phyloP scores from a whole-genome alignment of 2,329 filamentous ascomycete species.

The Aspergillus spinulosporus region DNA sequence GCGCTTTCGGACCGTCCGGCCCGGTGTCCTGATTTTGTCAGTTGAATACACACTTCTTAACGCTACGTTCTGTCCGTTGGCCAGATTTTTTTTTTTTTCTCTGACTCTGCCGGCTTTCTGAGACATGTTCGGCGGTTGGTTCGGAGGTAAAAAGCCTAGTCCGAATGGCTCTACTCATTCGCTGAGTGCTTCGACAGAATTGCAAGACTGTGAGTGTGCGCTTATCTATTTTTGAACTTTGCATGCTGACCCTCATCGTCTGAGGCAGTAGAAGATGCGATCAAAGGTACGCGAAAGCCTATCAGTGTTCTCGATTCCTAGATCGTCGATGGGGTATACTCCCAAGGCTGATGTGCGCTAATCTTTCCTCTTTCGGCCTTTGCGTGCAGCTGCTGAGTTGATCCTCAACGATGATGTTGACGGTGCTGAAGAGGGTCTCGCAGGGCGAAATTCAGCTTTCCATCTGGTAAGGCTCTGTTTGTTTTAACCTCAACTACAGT shows the following conservation, averaged over 20 bases:
- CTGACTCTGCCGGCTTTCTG: neutral
- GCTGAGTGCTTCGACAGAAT: constrained; percentile 58
- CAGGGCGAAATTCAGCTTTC: constrained; percentile 76
- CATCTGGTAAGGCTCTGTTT: constrained; percentile 60
- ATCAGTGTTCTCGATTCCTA: neutral
- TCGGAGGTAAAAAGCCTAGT: constrained; percentile 44
- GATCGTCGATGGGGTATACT: constrained; percentile 1
- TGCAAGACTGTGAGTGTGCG: constrained; percentile 48
- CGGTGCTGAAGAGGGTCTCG: constrained; percentile 71
- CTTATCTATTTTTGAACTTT: neutral
- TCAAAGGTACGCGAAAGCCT: constrained; percentile 40
- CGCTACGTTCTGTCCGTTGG: constrained; percentile 6
- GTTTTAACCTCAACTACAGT: neutral
- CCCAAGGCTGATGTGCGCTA: constrained; percentile 9
- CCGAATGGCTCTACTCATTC: constrained; percentile 53
- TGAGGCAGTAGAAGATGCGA: constrained; percentile 41
- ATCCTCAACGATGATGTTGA: constrained; percentile 92
- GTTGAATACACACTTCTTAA: constrained; percentile 2
- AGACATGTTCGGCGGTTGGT: constrained; percentile 46
- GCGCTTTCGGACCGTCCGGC: constrained; percentile 22
- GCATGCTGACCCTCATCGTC: constrained; percentile 24
- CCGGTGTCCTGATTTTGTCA: constrained; percentile 14
- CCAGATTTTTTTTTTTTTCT: constrained; percentile 1
- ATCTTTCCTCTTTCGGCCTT: constrained; percentile 10
- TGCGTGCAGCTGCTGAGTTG: constrained; percentile 58